Base-by-base conservation (phyloP, 345 rosid genomes). In the Eucalyptus cladocalyx region DNA sequence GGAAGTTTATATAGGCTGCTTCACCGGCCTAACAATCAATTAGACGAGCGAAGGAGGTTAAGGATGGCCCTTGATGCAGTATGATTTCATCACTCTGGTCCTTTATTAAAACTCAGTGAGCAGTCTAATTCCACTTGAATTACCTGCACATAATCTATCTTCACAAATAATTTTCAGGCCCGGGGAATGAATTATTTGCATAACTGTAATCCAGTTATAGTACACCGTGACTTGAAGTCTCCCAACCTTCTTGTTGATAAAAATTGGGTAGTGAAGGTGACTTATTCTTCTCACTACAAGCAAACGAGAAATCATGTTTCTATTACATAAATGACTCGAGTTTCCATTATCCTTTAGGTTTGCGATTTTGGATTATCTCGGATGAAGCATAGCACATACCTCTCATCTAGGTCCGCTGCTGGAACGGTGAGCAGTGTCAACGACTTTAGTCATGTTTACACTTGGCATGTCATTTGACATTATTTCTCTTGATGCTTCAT, bases 161-260 rank as follows among this genome's bases (percentile, higher is more conserved):
- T 7, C 65, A 87, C 91, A 69, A 90, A 89, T 51, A 91, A 88
- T 58, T 91, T 88, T 90, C 93, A 97, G 99, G 99, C 99, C 88
- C 96, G 99, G 90, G 99, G 99, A 92, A 96, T 96, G 99, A 97
- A 97, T 91, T 97, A 97, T 92, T 93, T 97, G 92, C 99, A 97
- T 95, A 97, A 92, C 92, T 95, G 99, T 92, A 92, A 93, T 43
- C 99, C 99, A 28, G 91, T 94, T 26, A 95, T 97, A 87, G 99
- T 97, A 42, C 99, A 96, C 86, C 98, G 99, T 49, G 99, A 97
- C 94, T 93, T 97, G 88, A 97, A 97, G 93, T 95, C 99, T 81
- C 99, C 98, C 89, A 97, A 96, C 92, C 98, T 97, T 90, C 94
- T 97, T 72, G 99, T 97, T 89, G 99, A 95, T 94, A 96, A 91